These are phyloP conservation scores for Epichloe sp. DNA, from an alignment of 2,329 filamentous ascomycete genomes.

Conservation along the genomic window DNA sequence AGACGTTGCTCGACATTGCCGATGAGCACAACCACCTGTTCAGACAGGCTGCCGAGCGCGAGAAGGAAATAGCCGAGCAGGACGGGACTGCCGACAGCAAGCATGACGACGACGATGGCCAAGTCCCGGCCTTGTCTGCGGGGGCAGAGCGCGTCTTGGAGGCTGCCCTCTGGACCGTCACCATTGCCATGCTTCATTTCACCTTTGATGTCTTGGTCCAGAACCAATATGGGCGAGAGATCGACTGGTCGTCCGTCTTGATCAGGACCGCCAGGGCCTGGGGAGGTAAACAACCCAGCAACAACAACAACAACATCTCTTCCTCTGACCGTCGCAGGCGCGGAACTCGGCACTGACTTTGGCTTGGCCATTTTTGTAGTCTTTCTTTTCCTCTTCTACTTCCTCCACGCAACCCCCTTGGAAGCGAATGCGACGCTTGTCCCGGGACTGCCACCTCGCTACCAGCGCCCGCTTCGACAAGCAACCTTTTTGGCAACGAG, in stretches of 20 bases:
- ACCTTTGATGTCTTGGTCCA: conserved; percentile 70
- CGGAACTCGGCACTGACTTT: no score
- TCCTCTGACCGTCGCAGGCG: no score
- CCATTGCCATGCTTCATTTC: conserved; percentile 59
- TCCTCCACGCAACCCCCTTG: conserved; percentile 36
- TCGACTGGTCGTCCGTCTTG: conserved; percentile 45
- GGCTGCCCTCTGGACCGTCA: conserved; percentile 43
- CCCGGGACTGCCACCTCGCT: conserved; percentile 32
- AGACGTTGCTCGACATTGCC: conserved; percentile 64
- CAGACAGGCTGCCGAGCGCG: conserved; percentile 29
- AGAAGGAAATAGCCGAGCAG: conserved; percentile 18
- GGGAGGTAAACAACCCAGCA: conserved; percentile 29
- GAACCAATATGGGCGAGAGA: conserved; percentile 59
- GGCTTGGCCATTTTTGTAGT: conserved; percentile 23
- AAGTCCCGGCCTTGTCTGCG: conserved; percentile 24
- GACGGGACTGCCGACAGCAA: conserved; percentile 11
- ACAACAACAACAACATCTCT: neutral
- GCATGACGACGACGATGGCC: conserved; percentile 15
- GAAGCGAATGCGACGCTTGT: conserved; percentile 33
- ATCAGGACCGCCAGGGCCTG: conserved; percentile 39
- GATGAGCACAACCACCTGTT: conserved; percentile 48
- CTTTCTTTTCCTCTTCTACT: conserved; percentile 41
- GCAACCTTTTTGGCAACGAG: conserved; percentile 50
- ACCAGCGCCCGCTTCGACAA: conserved; percentile 39
- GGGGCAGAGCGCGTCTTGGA: conserved; percentile 40